These are phyloP conservation scores for Arthrobotrys entomopaga DNA, from an alignment of 2,329 filamentous ascomycete species.

Conservation along the genomic window DNA sequence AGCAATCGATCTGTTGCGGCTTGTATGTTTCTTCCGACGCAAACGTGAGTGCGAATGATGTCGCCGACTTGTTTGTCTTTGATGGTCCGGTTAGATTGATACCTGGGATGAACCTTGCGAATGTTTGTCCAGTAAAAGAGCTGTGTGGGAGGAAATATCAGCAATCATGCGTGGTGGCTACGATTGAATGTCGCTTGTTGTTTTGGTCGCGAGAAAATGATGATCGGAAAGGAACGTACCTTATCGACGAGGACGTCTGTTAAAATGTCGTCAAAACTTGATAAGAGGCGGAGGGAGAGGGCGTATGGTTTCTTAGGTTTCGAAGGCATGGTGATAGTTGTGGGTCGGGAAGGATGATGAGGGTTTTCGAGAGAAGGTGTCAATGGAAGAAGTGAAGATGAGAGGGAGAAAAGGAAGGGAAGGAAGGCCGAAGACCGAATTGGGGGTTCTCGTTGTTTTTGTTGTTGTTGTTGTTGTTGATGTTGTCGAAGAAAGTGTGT, in stretches of 20 bases:
- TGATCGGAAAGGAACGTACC: slow-evolving; percentile 69
- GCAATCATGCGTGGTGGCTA: slow-evolving; percentile 15
- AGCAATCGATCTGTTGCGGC: slow-evolving; percentile 56
- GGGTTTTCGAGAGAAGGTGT: slow-evolving; percentile 4
- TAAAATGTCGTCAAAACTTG: slow-evolving; percentile 92
- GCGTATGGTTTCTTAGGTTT: slow-evolving; percentile 65
- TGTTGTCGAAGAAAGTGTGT: no score
- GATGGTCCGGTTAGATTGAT: slow-evolving; percentile 83
- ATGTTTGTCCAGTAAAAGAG: slow-evolving; percentile 96
- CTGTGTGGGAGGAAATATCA: slow-evolving; percentile 64
- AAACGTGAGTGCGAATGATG: slow-evolving; percentile 67
- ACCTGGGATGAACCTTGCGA: slow-evolving; percentile 89
- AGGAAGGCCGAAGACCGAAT: slow-evolving; percentile 18
- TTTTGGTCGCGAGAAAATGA: slow-evolving; percentile 43
- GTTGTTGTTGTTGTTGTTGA: slow-evolving; percentile 17
- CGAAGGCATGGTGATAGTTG: slow-evolving; percentile 35
- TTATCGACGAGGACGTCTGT: slow-evolving; percentile 96
- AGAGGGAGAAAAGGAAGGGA: not conserved
- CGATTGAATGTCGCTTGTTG: slow-evolving; percentile 25
- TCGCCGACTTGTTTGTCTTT: slow-evolving; percentile 71
- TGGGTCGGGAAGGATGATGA: not conserved
- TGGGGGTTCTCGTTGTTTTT: slow-evolving; percentile 4
- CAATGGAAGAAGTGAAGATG: not conserved
- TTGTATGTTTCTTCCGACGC: slow-evolving; percentile 56
- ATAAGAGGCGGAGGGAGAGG: slow-evolving; percentile 85